Evolutionary conservation across 129 eudicot species (phyloP).

Genomic region (Chrysanthemum makinoi): DNA sequence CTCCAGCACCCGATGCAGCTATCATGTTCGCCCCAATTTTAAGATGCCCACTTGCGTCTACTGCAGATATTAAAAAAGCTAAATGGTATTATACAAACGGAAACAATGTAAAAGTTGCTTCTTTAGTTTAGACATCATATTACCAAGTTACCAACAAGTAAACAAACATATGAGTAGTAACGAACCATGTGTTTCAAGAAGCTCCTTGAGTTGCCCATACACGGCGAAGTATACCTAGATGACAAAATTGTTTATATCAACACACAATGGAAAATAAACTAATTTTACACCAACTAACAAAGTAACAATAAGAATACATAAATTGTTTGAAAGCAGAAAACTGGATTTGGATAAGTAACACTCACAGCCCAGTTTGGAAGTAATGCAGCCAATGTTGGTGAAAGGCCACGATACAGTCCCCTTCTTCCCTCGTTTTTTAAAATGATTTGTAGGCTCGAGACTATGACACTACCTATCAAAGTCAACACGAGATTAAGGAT

Average conservation of each 20-base stretch:
- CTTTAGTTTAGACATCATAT: not conserved
- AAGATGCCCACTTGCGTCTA: constrained; percentile 57
- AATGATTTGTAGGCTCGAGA: constrained; percentile 63
- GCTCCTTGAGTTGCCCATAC: constrained; percentile 80
- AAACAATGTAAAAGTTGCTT: constrained; percentile 5
- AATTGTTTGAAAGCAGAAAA: not conserved
- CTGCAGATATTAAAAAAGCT: constrained; percentile 31
- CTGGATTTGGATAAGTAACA: constrained; percentile 17
- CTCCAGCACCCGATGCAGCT: constrained; percentile 99
- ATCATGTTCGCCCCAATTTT: constrained; percentile 78
- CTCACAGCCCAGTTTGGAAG: constrained; percentile 99
- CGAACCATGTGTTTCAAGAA: constrained; percentile 76
- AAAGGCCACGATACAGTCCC: constrained; percentile 94
- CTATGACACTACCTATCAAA: constrained; percentile 74
- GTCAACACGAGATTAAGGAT: constrained; percentile 2
- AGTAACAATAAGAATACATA: not conserved
- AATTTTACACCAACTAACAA: not conserved
- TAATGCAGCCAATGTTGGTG: constrained; percentile 84
- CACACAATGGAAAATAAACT: not conserved
- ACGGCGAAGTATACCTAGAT: constrained; percentile 88
- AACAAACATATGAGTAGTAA: constrained; percentile 13
- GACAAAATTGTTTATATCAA: constrained; percentile 8
- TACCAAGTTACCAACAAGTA: constrained; percentile 15
- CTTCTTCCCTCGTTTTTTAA: constrained; percentile 67
- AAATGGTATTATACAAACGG: not conserved